Evolutionary conservation across 495 filamentous ascomycete genomes (phyloP), one percentile per base, ranked within the genome.

Genomic region (Bacidia gigantensis): DNA sequence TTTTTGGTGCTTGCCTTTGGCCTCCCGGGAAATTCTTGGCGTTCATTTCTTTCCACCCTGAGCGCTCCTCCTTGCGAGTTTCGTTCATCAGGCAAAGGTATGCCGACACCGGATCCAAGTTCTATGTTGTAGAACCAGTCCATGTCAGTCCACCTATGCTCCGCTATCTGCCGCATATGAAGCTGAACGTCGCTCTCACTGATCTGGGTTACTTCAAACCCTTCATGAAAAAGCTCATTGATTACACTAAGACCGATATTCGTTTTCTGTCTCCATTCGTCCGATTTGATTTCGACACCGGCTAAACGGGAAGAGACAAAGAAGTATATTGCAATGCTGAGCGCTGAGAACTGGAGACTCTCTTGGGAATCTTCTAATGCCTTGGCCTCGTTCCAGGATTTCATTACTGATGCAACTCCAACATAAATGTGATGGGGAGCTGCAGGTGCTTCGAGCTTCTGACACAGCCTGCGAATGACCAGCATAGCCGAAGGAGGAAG

Each of bases 301-400:
- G 43, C 63, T 46, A 76, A 58, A 10, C 71, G 66, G 42, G 69
- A 70, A 2, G 69, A 58, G 1, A 71, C 75, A 49, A 83, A 78
- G 56, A 87, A 80, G 56, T 79, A 83, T 0, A 92, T 63, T 0
- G 82, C 82, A 0, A 84, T 80, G n/a, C 86, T 65, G 14, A 84
- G 58, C 0, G 76, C 60, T 0, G 74, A 67, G 1, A 76, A 38
- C 57, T 77, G 65, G n/a, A 61, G 53, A 53, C 58, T 49, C 54
- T 22, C 21, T 20, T 40, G 17, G 45, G 35, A 18, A 18, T 47
- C 23, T 12, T 7, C 1, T 26, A n/a, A 11, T 26, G 40, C 23
- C 39, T 18, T 44, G 46, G 41, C 7, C n/a, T 52, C 2, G 55
- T 42, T 9, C 26, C 38, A 26, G 47, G 57, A n/a, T 3, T 51